Conservation (phyloP, 208 protist genomes). For the Crithidia bombi region DNA sequence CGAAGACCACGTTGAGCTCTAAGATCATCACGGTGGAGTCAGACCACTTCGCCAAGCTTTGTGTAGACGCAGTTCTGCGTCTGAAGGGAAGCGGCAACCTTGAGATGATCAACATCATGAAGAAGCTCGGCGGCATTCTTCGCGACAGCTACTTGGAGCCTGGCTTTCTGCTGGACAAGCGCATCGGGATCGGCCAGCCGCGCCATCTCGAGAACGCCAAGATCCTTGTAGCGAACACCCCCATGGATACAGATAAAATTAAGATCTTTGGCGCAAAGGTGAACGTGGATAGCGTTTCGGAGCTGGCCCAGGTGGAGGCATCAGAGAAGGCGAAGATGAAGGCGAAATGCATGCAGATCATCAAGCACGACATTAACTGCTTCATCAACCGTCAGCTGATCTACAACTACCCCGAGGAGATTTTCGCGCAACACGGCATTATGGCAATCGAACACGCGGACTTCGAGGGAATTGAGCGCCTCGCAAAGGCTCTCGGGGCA, state of each 20-base stretch:
- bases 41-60: constrained; percentile 98
- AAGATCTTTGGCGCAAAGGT: constrained; percentile 98
- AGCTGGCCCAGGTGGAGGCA: constrained; percentile 98
- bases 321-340: constrained; percentile 98
- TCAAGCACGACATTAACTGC: constrained; percentile 96
- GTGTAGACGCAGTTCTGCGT: constrained; percentile 98
- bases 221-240: constrained; percentile 99
- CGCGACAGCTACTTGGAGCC: constrained; percentile 99
- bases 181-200: constrained; percentile 98
- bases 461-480: constrained; percentile 98
- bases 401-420: constrained; percentile 99
- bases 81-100: constrained; percentile 95
- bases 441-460: constrained; percentile 99
- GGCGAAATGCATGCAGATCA: constrained; percentile 97
- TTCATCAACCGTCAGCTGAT: constrained; percentile 99
- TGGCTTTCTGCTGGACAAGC: constrained; percentile 99
- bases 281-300: constrained; percentile 93
- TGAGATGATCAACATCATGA: constrained; percentile 99
- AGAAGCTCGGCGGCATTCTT: constrained; percentile 97
- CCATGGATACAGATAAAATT: constrained; percentile 99
- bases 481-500: constrained; percentile 95
- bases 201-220: constrained; percentile 97
- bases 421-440: constrained; percentile 97
- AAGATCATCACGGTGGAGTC: constrained; percentile 98
- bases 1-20: constrained; percentile 99